Conservation (phyloP, 768 basidiomycete genomes). For the Auriculariales sp. region DNA sequence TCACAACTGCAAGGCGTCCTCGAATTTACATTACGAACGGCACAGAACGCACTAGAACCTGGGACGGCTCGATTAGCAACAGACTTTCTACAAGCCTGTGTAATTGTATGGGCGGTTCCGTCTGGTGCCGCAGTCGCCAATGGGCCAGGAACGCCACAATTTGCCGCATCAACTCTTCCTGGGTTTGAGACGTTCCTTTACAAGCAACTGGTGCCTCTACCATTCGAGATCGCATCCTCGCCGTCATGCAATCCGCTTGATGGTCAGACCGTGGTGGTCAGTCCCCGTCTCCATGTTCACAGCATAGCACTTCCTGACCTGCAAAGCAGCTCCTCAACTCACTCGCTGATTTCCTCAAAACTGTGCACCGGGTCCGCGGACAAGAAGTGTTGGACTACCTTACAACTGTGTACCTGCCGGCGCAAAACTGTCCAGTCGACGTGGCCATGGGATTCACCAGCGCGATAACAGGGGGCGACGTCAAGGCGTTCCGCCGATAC, state of each 20-base stretch:
- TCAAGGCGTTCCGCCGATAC: conserved; percentile 70
- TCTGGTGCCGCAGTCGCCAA: conserved; percentile 21
- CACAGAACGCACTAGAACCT: conserved; percentile 65
- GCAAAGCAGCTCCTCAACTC: conserved; percentile 69
- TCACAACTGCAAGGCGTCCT: conserved; percentile 52
- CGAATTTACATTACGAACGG: conserved; percentile 54
- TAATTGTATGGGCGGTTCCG: conserved; percentile 10
- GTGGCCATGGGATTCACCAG: conserved; percentile 63
- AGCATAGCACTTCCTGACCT: not conserved
- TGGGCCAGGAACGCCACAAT: conserved; percentile 16
- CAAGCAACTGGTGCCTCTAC: conserved; percentile 65
- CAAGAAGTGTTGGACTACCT: conserved; percentile 76
- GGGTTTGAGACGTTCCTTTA: conserved; percentile 92
- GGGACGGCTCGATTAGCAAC: conserved; percentile 47
- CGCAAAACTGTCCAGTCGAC: conserved; percentile 74
- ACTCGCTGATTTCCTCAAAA: conserved; percentile 72
- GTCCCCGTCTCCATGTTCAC: conserved; percentile 14
- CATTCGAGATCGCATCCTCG: conserved; percentile 66
- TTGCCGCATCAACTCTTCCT: conserved; percentile 34
- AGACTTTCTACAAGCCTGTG: conserved; percentile 17
- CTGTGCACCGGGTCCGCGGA: conserved; percentile 61
- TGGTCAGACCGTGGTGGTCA: conserved; percentile 69
- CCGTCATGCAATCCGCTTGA: conserved; percentile 80
- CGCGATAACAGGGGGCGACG: conserved; percentile 60
- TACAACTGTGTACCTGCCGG: conserved; percentile 64